These are phyloP conservation scores for Candida tetrigidarum DNA, from an alignment of 1,139 yeast species.

Conservation along the genomic window DNA sequence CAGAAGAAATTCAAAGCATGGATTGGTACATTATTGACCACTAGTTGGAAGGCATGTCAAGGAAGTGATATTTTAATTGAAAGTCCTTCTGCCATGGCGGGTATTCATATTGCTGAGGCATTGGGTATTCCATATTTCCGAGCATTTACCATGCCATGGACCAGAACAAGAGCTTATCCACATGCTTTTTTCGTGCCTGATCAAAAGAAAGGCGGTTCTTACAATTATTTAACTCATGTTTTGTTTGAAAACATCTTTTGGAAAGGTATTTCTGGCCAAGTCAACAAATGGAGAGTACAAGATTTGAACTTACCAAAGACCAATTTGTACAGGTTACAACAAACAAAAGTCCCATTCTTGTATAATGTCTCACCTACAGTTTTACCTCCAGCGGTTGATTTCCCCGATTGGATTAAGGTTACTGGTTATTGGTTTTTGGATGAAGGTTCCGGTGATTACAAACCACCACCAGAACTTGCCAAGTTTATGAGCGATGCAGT, in stretches of 20 bases:
- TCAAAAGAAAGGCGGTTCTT: constrained; percentile 89
- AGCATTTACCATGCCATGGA: constrained; percentile 99
- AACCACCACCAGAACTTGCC: constrained; percentile 64
- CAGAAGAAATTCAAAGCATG: constrained; percentile 75
- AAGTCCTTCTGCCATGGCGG: constrained; percentile 96
- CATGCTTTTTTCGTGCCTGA: constrained; percentile 97
- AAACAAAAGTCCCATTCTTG: constrained; percentile 80
- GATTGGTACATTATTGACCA: constrained; percentile 69
- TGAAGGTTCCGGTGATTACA: constrained; percentile 64
- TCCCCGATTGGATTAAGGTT: constrained; percentile 91
- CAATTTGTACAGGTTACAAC: constrained; percentile 69
- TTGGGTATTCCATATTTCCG: constrained; percentile 86
- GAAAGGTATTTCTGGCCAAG: constrained; percentile 91
- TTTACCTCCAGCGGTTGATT: constrained; percentile 91
- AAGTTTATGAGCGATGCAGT: constrained; percentile 69
- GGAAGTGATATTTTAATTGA: constrained; percentile 85
- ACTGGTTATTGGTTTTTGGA: constrained; percentile 97
- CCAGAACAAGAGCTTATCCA: constrained; percentile 92
- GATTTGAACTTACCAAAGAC: constrained; percentile 70
- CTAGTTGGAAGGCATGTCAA: constrained; percentile 88
- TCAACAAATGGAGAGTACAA: constrained; percentile 84
- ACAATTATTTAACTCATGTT: constrained; percentile 89
- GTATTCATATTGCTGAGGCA: constrained; percentile 93
- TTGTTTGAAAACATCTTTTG: constrained; percentile 92
- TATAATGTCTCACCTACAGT: constrained; percentile 88